Base-by-base conservation (phyloP, 768 basidiomycete genomes). In the Clathrus columnatus region DNA sequence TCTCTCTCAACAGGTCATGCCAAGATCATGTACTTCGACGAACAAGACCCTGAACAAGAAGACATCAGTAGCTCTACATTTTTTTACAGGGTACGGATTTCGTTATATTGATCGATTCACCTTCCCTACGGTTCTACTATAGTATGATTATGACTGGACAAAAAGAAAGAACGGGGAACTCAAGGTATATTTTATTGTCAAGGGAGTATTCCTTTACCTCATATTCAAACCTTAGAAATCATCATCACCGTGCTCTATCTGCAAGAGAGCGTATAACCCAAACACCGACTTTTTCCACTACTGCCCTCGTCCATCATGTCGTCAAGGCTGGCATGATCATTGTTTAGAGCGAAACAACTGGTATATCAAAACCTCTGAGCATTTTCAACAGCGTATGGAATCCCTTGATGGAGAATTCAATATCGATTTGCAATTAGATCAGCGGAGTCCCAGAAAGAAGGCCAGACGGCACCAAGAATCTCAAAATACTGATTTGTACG, bases 221-320 rank as follows among this genome's bases (percentile, higher is more conserved):
- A 82, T 78, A n/a, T 78, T 77, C 11, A 74, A 71, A 59, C 74
- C 68, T 0, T 49, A 61, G 0, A 47, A 50, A 11, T 69, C 73
- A 0, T 43, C 51, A 18, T 27, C 44, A 17, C 54, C 46, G 14
- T 55, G 54, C 30, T 84, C 82, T 52, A 60, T 71, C 3, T 84
- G 83, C 66, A 59, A 58, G 11, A 42, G 64, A 2, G 73, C 76
- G 0, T 84, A 83, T 59, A 68, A 68, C 26, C 77, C 80, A 0
- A 70, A 75, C 48, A 51, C 48, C n/a, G 60, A 62, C 5, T 36
- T 77, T 6, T 79, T 79, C 67, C 79, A 83, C 51, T 81, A 81
- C 51, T 84, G 83, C 60, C 80, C 81, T 0, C 74, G 77, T 0
- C 77, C 75, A 0, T 52, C 59, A 0, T 84, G 83, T 57, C 64